These are phyloP conservation scores for Clonostachys rosea DNA, from an alignment of 2,329 filamentous ascomycete species.

Conservation along the genomic window DNA sequence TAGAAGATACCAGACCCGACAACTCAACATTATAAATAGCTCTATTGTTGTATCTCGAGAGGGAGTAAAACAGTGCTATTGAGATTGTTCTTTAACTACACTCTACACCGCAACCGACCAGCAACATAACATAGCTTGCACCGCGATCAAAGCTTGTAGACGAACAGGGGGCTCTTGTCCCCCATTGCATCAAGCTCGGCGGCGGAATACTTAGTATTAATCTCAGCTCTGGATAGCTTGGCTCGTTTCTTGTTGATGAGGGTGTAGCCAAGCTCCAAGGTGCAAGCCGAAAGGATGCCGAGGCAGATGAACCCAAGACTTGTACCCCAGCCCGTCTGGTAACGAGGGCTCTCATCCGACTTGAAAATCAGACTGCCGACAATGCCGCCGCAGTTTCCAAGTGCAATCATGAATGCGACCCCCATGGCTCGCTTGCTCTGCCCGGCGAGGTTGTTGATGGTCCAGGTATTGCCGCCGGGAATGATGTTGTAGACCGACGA, in stretches of 20 bases:
- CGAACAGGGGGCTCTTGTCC: conserved; percentile 20
- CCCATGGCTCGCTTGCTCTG: conserved; percentile 25
- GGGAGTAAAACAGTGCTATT: no score
- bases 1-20: no score
- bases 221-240: conserved; percentile 12
- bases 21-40: no score
- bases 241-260: conserved; percentile 15
- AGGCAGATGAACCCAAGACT: conserved; percentile 10
- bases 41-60: no score
- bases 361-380: conserved; percentile 15
- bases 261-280: conserved; percentile 11
- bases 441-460: conserved; percentile 23
- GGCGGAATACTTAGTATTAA: conserved; percentile 17
- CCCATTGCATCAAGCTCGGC: conserved; percentile 22
- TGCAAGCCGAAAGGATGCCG: conserved; percentile 7
- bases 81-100: no score
- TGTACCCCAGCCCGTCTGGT: conserved; percentile 15
- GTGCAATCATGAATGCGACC: conserved; percentile 22
- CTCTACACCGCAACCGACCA: no score
- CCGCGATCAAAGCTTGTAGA: conserved; percentile 9
- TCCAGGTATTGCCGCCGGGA: conserved; percentile 27
- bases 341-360: conserved; percentile 12
- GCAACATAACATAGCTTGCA: not conserved
- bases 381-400: conserved; percentile 13
- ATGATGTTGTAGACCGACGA: conserved; percentile 27